Conservation (phyloP, 148 eudicot genomes). For the Chenopodium suecicum region DNA sequence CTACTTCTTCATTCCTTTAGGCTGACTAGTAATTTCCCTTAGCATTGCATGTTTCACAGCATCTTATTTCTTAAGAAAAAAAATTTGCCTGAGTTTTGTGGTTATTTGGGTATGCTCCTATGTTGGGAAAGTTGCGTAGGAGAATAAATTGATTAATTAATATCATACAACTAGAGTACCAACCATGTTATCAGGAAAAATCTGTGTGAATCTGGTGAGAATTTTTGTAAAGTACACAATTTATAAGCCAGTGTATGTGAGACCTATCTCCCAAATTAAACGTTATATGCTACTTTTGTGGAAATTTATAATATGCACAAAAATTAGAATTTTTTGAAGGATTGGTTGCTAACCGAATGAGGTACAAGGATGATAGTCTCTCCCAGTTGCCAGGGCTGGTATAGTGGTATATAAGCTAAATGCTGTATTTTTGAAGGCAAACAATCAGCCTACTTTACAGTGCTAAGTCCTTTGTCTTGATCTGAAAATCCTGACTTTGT, state of each 20-base stretch:
- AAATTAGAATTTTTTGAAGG: not conserved
- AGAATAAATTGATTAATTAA: not conserved
- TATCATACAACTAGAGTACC: not conserved
- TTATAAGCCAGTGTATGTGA: not conserved
- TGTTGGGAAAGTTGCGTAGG: not conserved
- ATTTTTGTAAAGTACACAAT: not conserved
- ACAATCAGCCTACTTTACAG: not conserved
- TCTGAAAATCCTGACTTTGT: not conserved
- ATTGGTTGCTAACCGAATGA: not conserved
- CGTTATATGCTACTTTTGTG: not conserved
- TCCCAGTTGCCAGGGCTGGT: not conserved
- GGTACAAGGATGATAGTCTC: not conserved
- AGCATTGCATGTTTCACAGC: not conserved
- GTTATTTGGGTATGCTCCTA: not conserved
- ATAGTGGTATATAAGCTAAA: not conserved
- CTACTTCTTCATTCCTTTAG: conserved; percentile 2
- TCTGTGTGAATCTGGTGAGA: not conserved
- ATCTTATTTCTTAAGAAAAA: not conserved
- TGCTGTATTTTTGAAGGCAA: not conserved
- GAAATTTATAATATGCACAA: not conserved
- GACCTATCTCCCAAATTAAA: not conserved
- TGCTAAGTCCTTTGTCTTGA: not conserved
- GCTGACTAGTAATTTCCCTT: not conserved
- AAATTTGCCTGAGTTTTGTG: not conserved
- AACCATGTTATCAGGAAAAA: not conserved